Percentiles rank a stretch among this genome's conserved stretches.
phyloP scores from a whole-genome alignment of 2,329 filamentous ascomycete genomes.

The Penicillium thymicola region DNA sequence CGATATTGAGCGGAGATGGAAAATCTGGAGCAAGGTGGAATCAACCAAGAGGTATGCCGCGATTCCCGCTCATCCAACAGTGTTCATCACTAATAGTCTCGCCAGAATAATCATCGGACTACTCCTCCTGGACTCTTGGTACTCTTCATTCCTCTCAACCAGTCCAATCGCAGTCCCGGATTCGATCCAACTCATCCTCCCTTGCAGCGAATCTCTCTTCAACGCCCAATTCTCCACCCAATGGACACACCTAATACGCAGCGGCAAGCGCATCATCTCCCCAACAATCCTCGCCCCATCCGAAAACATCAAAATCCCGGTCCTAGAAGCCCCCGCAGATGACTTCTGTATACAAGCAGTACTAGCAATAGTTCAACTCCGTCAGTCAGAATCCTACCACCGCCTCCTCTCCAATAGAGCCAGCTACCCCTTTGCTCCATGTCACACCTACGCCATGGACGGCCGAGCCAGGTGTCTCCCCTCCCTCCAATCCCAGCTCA shows the following conservation, averaged over 20 bases:
- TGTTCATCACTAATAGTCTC: conserved; percentile 5
- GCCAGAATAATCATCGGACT: conserved; percentile 46
- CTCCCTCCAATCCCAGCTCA: conserved; percentile 32
- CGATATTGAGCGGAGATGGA: conserved; percentile 49
- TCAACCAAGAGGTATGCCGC: conserved; percentile 45
- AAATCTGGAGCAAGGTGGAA: conserved; percentile 53
- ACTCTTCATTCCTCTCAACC: conserved; percentile 48
- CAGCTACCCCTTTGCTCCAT: conserved; percentile 43
- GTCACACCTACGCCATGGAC: conserved; percentile 49
- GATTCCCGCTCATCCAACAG: neutral
- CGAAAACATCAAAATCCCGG: conserved; percentile 35
- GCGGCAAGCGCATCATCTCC: conserved; percentile 34
- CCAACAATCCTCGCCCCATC: conserved; percentile 36
- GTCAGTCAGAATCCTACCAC: conserved; percentile 44
- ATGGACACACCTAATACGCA: conserved; percentile 38
- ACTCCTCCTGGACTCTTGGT: conserved; percentile 49
- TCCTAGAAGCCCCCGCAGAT: conserved; percentile 32
- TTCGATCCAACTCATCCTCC: conserved; percentile 46
- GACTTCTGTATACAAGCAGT: conserved; percentile 39
- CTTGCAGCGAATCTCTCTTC: conserved; percentile 47
- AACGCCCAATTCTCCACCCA: conserved; percentile 38
- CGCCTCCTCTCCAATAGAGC: conserved; percentile 40
- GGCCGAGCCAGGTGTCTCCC: conserved; percentile 43
- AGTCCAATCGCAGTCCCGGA: conserved; percentile 48
- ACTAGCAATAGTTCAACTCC: conserved; percentile 41